Base-by-base conservation (phyloP, 768 basidiomycete species). In the Termitomyces sp. region DNA sequence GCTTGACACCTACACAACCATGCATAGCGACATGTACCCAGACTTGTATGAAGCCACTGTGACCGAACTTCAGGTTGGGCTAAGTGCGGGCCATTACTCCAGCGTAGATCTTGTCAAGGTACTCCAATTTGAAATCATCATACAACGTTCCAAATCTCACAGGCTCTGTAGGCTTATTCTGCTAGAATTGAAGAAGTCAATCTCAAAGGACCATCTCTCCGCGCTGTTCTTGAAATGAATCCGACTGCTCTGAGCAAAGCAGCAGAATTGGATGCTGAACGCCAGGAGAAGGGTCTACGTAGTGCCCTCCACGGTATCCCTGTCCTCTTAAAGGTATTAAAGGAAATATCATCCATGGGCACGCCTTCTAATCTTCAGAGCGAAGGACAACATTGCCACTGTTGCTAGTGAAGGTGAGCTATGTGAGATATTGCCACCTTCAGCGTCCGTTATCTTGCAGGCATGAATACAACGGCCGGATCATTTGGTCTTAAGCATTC, bases 111-210 rank as follows among this genome's bases (percentile, higher is more conserved):
- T 86, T 6, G 80, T 86, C 26, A 82, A 83, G 70, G 84, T 81
- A 56, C 30, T 64, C 45, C 10, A 9, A 28, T 22, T 30, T n/a
- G 4, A 48, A 15, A 22, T 42, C 10, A 10, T n/a, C 41, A 21
- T n/a, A 7, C 8, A 28, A 38, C 3, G 32, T 24, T 40, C n/a
- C 9, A 19, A 15, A 3, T 2, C 30, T 37, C 32, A 37, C 47
- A 4, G 9, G 42, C 21, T 24, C 47, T 28, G 30, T 32, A 87
- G 85, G 82, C 84, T 1, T 87, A 87, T 63, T 71, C 85, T 59
- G 78, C 79, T 11, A 73, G 86, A 2, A 86, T 87, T 26, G 79
- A 84, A 4, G 80, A 87, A 65, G 84, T 87, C 14, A 87, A 87
- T 60, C 59, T 78, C 10, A 70, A 80, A 51, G 84, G 84, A 1